phyloP scores from a whole-genome alignment of 2,329 filamentous ascomycete genomes.

The Fusarium anthophilum region DNA sequence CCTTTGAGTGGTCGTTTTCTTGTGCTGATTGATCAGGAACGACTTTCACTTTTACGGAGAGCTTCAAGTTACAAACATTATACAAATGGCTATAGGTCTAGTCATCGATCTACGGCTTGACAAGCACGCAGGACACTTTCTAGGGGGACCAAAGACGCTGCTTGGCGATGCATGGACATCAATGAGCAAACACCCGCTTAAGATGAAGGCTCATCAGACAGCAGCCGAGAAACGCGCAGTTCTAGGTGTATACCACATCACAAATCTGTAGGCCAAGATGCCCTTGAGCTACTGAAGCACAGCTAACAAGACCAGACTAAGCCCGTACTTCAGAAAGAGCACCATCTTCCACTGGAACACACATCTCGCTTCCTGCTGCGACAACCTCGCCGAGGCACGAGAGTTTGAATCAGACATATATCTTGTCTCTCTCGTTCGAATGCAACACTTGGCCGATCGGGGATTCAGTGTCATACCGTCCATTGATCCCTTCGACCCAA shows the following conservation, averaged over 20 bases:
- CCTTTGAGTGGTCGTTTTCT: too few species aligned
- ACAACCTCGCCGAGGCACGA: slow-evolving; percentile 38
- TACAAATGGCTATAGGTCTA: slow-evolving; percentile 52
- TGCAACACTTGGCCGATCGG: slow-evolving; percentile 48
- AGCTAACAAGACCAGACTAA: neutral
- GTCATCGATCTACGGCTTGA: slow-evolving; percentile 52
- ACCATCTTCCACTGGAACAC: slow-evolving; percentile 45
- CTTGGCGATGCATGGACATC: slow-evolving; percentile 47
- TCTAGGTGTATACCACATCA: slow-evolving; percentile 53
- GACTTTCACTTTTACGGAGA: slow-evolving; percentile 53
- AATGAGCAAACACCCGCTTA: slow-evolving; percentile 22
- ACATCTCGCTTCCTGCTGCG: slow-evolving; percentile 49
- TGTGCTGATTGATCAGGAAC: slow-evolving; percentile 41
- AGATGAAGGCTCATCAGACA: slow-evolving; percentile 38
- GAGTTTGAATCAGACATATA: slow-evolving; percentile 47
- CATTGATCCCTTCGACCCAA: slow-evolving; percentile 38
- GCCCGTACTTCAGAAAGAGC: slow-evolving; percentile 44
- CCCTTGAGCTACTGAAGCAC: rapidly evolving
- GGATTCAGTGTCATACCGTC: slow-evolving; percentile 37
- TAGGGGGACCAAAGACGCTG: slow-evolving; percentile 41
- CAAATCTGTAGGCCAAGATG: slow-evolving; percentile 43
- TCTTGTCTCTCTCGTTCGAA: slow-evolving; percentile 46
- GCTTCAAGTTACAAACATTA: slow-evolving; percentile 48
- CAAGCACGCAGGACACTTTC: slow-evolving; percentile 38
- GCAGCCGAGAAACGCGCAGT: slow-evolving; percentile 52